Evolutionary conservation across 2,329 filamentous ascomycete genomes (phyloP), one percentile per base, ranked within the genome.

Genomic region (Endothia cerciana): DNA sequence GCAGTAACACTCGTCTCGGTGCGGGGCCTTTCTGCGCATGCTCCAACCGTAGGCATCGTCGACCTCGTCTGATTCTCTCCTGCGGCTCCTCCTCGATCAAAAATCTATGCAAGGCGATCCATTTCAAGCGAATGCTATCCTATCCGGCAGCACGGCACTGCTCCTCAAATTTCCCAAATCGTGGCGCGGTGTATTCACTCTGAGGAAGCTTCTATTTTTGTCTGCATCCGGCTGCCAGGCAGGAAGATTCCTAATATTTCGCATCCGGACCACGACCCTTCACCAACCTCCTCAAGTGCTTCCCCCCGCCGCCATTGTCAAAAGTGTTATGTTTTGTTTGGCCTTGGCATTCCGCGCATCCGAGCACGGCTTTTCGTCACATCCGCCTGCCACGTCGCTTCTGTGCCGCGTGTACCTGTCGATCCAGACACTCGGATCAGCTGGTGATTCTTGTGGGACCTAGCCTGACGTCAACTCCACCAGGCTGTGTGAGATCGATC

Each of bases 391-490:
- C 57, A 53, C 38, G 36, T 40, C 53, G 51, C 36, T 63, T 38
- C 40, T 33, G 25, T 51, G 57, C 58, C 62, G 51, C 58, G 30
- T 59, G 62, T 59, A 49, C 28, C 60, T 64, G 30, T 45, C 59
- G 58, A 64, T 66, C 56, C 41, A 58, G 56, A 60, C 56, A 45
- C 62, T 55, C 65, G 65, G 65, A 55, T 63, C 62, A 67, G 22
- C 30, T 60, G 25, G 65, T 60, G 62, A 63, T 36, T 58, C 62
- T 65, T n/a, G 58, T 62, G 51, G 28, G 28, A 55, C 57, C 61
- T 30, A 55, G 62, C 30, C 57, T 65, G 58, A 67, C 62, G 53
- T 62, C 62, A 57, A 67, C 55, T 33, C 57, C 59, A 62, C 65
- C 43, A 57, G 61, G 45, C 36, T 57, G 60, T 55, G 36, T 61